Percentiles rank a stretch among this genome's conserved stretches.
phyloP scores from a whole-genome alignment of 352 stramenopile species.

The Heterotrichella gracilis region DNA sequence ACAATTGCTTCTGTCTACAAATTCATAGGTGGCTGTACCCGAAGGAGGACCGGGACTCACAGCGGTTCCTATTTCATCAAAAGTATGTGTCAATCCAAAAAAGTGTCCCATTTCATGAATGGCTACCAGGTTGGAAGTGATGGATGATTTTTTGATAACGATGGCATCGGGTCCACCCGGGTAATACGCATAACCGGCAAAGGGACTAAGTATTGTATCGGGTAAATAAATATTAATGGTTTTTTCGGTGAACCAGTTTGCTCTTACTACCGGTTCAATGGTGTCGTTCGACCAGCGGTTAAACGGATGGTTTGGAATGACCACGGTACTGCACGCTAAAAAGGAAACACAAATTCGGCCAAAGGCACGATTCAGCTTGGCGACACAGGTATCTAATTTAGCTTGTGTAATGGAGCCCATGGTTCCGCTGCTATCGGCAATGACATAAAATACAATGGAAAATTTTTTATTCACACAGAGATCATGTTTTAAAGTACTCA shows the following conservation, averaged over 20 bases:
- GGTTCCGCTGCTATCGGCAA: not conserved
- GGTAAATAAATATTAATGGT: not conserved
- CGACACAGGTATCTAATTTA: not conserved
- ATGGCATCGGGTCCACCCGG: no score
- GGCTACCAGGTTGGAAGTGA: not conserved
- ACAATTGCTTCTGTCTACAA: not conserved
- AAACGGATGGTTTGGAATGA: not conserved
- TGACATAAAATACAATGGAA: not conserved
- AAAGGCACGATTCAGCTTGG: not conserved
- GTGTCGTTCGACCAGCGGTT: not conserved
- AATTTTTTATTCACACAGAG: not conserved
- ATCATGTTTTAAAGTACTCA: not conserved
- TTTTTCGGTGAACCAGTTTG: not conserved
- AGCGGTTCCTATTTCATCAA: not conserved
- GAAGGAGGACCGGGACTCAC: no score
- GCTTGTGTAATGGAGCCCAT: not conserved
- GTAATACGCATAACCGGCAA: not conserved
- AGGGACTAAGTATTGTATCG: not conserved
- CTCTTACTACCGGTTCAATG: not conserved
- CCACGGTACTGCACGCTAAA: not conserved
- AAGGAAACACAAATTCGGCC: not conserved
- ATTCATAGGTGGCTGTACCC: not conserved
- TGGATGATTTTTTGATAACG: not conserved
- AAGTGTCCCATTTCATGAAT: slow-evolving; percentile 1
- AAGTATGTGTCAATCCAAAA: not conserved